These are phyloP conservation scores for Saprolegnia diclina DNA, from an alignment of 352 stramenopile genomes.

Conservation along the genomic window DNA sequence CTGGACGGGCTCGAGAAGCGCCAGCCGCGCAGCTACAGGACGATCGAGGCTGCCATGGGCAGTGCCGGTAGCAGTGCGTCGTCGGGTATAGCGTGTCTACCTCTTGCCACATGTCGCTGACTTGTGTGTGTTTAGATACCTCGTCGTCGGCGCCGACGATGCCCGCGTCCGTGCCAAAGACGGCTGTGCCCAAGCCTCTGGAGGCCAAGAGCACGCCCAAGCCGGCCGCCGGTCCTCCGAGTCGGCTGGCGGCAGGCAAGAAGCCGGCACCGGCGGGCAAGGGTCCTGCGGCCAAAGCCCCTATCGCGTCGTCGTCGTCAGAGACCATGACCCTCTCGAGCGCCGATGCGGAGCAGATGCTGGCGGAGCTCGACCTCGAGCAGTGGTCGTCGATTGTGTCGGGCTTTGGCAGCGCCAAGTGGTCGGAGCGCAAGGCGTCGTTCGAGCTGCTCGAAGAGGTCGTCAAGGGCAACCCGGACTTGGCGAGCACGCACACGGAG, in stretches of 20 bases:
- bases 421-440: constrained; percentile 72
- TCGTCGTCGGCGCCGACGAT: constrained; percentile 13
- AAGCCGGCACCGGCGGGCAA: constrained; percentile 40
- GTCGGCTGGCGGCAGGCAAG: constrained; percentile 37
- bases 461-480: constrained; percentile 41
- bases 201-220: constrained; percentile 31
- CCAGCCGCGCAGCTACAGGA: constrained; percentile 51
- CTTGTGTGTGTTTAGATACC: constrained; percentile 8
- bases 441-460: constrained; percentile 67
- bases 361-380: constrained; percentile 55
- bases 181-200: background rate
- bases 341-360: constrained; percentile 60
- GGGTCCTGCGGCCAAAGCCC: constrained; percentile 19
- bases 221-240: constrained; percentile 34
- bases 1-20: constrained; percentile 72
- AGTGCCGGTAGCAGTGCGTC: background rate
- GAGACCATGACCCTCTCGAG: constrained; percentile 24
- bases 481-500: constrained; percentile 64
- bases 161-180: background rate
- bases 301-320: background rate
- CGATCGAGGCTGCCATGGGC: constrained; percentile 51
- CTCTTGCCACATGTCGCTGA: constrained; percentile 8
- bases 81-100: background rate
- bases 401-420: constrained; percentile 68
- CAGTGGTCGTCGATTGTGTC: constrained; percentile 47